A percentile compares a stretch with the other conserved stretches of the same genome.
Conservation (phyloP, 2,329 filamentous ascomycete species). For the Hirsutella minnesotensis region DNA sequence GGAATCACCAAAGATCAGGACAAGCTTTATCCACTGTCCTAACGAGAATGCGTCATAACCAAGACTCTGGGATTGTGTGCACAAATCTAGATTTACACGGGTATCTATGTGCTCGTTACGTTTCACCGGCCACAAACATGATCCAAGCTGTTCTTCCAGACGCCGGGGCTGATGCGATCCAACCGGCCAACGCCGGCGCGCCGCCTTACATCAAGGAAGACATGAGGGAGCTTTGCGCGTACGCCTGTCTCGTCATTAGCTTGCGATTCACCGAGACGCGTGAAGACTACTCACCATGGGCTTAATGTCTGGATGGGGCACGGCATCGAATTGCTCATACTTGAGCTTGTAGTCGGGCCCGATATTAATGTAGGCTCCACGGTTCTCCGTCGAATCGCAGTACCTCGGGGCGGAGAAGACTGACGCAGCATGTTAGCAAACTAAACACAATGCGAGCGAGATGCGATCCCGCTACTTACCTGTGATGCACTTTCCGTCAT, state of each 20-base stretch:
- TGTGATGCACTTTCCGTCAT: constrained; percentile 90
- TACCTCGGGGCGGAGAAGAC: constrained; percentile 98
- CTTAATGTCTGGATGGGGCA: constrained; percentile 89
- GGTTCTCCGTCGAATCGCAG: constrained; percentile 96
- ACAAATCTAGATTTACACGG: constrained; percentile 9
- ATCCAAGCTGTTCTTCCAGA: constrained; percentile 5
- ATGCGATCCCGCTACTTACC: constrained; percentile 50
- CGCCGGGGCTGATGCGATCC: constrained; percentile 8
- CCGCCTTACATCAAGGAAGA: constrained; percentile 54
- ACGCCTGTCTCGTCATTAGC: constrained; percentile 44
- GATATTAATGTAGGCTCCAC: constrained; percentile 96
- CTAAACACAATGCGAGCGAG: too few relatives aligned
- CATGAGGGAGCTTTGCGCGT: constrained; percentile 73
- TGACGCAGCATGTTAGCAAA: constrained; percentile 15
- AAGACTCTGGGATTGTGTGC: constrained; percentile 2
- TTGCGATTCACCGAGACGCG: not conserved
- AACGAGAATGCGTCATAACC: not conserved
- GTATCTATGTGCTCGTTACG: constrained; percentile 7
- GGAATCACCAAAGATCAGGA: too few relatives aligned
- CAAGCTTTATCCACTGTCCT: too few relatives aligned
- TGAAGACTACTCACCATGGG: constrained; percentile 55
- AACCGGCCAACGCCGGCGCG: not conserved
- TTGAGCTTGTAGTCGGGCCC: constrained; percentile 82
- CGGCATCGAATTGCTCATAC: constrained; percentile 90
- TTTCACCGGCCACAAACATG: constrained; percentile 1